Base-by-base conservation (phyloP, 1,284 basidiomycete species). In the Marasmius sp. region DNA sequence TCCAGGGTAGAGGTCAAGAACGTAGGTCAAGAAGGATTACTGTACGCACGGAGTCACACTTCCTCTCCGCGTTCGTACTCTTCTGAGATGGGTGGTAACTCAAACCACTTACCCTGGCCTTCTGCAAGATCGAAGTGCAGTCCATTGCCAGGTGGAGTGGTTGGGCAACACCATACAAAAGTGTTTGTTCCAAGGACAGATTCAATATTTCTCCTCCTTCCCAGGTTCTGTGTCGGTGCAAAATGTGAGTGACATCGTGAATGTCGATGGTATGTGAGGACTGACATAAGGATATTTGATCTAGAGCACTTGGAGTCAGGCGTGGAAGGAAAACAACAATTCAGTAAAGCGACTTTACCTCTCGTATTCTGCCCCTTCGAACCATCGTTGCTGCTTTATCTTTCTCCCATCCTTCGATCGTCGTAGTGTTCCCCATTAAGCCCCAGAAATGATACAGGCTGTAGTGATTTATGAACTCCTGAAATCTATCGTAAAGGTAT, bases 331-430 rank as follows among this genome's bases (percentile, higher is more conserved):
- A 37, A 14, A 14, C 37, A 49, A 48, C 48, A 59, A 58, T 59
- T 9, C 49, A 47, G 50, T 6, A 48, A 34, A 8, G 70, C 81
- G 27, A 27, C 27, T 27, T 33, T 65, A 92, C 91, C 76, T 95
- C 92, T 58, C 83, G 85, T 64, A 98, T 91, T 75, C 92, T 92
- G 1, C 96, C 97, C 62, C 91, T 79, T 12, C 92, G 85, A 51
- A 95, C 86, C 67, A 98, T 83, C 0, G 88, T 93, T 5, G 93
- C 90, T 0, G 89, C 94, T 73, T 93, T 95, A 71, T 99, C 95
- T 77, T 98, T 98, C 74, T 99, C 97, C 93, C 94, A 97, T 0
- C 92, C 88, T 77, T 99, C 97, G 61, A 99, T 97, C 0, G 97
- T 98, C 0, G 97, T 99, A 11, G 90, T 90, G 73, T 99, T 99